Evolutionary conservation across 2,329 filamentous ascomycete genomes (phyloP).

Genomic region (Talaromyces sp.): DNA sequence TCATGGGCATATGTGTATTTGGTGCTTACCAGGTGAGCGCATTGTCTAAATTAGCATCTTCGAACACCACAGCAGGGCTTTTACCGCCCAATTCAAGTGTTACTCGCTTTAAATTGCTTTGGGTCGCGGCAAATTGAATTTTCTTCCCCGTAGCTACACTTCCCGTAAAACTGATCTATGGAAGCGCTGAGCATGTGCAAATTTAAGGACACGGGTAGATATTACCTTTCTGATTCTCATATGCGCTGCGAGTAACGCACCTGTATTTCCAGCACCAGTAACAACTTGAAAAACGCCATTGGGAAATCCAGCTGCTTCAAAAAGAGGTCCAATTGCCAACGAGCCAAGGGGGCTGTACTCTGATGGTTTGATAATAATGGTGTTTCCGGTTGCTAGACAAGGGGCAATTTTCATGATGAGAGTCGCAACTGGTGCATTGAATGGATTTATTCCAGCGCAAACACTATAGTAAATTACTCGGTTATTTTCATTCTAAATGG

Average conservation of each 20-base stretch:
- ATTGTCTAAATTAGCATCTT: constrained; percentile 40
- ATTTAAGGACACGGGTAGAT: constrained; percentile 17
- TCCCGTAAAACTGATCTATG: constrained; percentile 40
- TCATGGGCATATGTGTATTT: not conserved
- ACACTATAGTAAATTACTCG: constrained; percentile 10
- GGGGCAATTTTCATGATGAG: constrained; percentile 51
- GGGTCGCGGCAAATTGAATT: constrained; percentile 36
- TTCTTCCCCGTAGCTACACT: constrained; percentile 32
- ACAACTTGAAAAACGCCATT: constrained; percentile 4
- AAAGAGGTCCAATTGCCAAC: constrained; percentile 3
- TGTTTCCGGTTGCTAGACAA: constrained; percentile 60
- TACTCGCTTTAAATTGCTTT: constrained; percentile 38
- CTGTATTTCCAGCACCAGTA: constrained; percentile 2
- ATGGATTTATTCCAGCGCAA: constrained; percentile 8
- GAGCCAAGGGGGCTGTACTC: constrained; percentile 48
- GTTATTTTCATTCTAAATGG: constrained; percentile 11
- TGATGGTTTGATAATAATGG: constrained; percentile 62
- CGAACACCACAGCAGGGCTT: constrained; percentile 39
- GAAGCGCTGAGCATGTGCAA: constrained; percentile 33
- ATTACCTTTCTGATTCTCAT: constrained; percentile 33
- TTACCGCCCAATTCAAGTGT: constrained; percentile 43
- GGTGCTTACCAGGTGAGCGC: constrained; percentile 13
- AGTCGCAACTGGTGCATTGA: constrained; percentile 20
- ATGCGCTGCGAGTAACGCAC: constrained; percentile 20
- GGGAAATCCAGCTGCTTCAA: not conserved